These are phyloP conservation scores for Sporothrix brunneoviolacea DNA, from an alignment of 2,329 filamentous ascomycete genomes.

Conservation along the genomic window DNA sequence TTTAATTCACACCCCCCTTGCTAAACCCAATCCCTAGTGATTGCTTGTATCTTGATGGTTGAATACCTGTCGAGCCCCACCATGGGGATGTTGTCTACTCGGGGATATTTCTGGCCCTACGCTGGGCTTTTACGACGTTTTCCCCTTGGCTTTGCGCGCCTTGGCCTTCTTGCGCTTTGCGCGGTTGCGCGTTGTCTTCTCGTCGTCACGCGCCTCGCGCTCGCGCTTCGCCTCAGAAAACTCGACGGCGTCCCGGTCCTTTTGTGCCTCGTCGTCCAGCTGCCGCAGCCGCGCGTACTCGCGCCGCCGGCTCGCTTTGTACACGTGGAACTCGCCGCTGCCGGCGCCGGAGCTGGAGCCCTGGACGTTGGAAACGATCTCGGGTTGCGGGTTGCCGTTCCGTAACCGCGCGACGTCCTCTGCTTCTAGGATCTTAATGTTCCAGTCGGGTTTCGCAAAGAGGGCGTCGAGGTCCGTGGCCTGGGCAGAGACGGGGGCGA, in stretches of 20 bases:
- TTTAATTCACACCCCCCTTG: too few relatives aligned
- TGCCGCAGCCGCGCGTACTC: constrained; percentile 84
- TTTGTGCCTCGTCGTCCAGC: constrained; percentile 81
- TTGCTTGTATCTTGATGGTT: too few relatives aligned
- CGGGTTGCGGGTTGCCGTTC: constrained; percentile 53
- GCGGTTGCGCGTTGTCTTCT: constrained; percentile 71
- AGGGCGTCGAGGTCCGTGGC: constrained; percentile 69
- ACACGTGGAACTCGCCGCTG: constrained; percentile 95
- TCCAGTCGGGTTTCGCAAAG: constrained; percentile 77
- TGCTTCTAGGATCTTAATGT: constrained; percentile 48
- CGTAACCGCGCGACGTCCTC: constrained; percentile 46
- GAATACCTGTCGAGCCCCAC: too few relatives aligned
- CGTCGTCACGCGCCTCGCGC: constrained; percentile 59
- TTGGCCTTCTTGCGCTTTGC: constrained; percentile 70
- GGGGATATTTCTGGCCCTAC: too few relatives aligned
- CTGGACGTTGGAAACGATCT: constrained; percentile 96
- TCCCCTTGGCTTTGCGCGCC: constrained; percentile 49
- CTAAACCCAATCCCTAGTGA: too few relatives aligned
- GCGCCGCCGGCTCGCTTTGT: constrained; percentile 85
- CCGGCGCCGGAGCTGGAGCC: constrained; percentile 89
- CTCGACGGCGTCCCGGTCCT: constrained; percentile 60
- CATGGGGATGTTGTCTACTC: too few relatives aligned
- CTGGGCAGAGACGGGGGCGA: constrained; percentile 67
- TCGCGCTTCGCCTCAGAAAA: constrained; percentile 61
- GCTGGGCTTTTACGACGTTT: too few relatives aligned